Conservation (phyloP, 2,329 filamentous ascomycete genomes). For the Aspergillus nomiae region DNA sequence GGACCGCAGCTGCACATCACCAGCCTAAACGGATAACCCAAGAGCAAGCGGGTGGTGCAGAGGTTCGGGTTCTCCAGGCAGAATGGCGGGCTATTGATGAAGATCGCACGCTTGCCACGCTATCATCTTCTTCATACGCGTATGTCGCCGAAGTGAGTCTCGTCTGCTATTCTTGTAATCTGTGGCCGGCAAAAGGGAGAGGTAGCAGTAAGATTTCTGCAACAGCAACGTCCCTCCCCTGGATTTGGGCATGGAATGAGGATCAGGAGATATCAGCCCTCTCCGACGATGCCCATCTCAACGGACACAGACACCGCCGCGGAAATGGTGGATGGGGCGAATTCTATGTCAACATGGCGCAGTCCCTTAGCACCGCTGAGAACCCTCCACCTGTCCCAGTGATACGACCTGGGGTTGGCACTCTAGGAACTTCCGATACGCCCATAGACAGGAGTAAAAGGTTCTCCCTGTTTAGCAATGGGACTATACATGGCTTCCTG, state of each 20-base stretch:
- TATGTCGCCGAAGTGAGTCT: constrained; percentile 3
- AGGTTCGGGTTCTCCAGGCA: constrained; percentile 6
- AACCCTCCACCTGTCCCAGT: background rate
- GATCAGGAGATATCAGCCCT: constrained; percentile 5
- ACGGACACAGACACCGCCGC: constrained; percentile 4
- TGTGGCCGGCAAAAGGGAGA: constrained; percentile 2
- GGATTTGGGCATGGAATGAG: constrained; percentile 16
- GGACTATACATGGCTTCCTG: constrained; percentile 6
- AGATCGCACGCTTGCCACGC: background rate
- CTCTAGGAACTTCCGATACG: constrained; percentile 6
- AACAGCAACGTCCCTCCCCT: constrained; percentile 6
- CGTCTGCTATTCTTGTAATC: constrained; percentile 12
- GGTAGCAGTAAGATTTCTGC: background rate
- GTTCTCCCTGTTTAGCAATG: background rate
- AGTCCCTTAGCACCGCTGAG: background rate
- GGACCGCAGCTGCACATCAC: constrained; percentile 10
- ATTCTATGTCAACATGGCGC: constrained; percentile 15
- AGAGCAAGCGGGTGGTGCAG: constrained; percentile 1
- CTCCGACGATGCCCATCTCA: constrained; percentile 6
- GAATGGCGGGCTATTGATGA: constrained; percentile 1
- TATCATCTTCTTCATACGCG: background rate
- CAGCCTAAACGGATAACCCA: constrained; percentile 1
- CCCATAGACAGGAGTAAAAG: background rate
- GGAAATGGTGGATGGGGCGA: constrained; percentile 8
- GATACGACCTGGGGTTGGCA: constrained; percentile 2